A percentile compares a stretch with the other conserved stretches of the same genome.
phyloP scores from a whole-genome alignment of 305 asterid genomes.

The Euphrasia arctica region DNA sequence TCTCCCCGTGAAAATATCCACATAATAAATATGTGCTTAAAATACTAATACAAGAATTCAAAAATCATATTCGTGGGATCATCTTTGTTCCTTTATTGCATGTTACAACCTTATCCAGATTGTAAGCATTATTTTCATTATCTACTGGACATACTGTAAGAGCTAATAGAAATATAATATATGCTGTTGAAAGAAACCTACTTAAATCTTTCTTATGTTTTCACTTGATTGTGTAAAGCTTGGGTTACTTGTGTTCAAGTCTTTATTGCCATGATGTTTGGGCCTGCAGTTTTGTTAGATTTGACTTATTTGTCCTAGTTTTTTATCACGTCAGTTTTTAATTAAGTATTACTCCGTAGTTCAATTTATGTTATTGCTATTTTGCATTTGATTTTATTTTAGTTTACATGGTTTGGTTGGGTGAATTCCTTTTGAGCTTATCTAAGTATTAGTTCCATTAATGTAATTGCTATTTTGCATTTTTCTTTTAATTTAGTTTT shows the following conservation, averaged over 20 bases:
- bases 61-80: neutral
- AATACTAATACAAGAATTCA: neutral
- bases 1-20: neutral
- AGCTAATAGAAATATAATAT: neutral
- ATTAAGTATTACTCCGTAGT: neutral
- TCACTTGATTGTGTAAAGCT: conserved; percentile 3
- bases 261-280: conserved; percentile 12
- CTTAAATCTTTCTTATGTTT: conserved; percentile 11
- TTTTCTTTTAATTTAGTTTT: neutral
- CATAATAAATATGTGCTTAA: neutral
- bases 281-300: conserved; percentile 18
- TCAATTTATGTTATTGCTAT: neutral
- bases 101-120: conserved; percentile 1
- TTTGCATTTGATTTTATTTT: neutral
- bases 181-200: conserved; percentile 10
- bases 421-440: conserved; percentile 7
- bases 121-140: neutral
- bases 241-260: conserved; percentile 18
- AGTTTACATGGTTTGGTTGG: neutral
- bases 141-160: conserved; percentile 2
- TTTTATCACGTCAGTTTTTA: conserved; percentile 4
- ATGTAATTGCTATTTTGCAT: neutral
- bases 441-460: neutral
- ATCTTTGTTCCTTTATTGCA: conserved; percentile 4
- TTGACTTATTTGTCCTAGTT: conserved; percentile 4